Evolutionary conservation across 2,329 filamentous ascomycete species (phyloP), one percentile per base, ranked within the genome.

Genomic region (Scortechinia acanthostroma): DNA sequence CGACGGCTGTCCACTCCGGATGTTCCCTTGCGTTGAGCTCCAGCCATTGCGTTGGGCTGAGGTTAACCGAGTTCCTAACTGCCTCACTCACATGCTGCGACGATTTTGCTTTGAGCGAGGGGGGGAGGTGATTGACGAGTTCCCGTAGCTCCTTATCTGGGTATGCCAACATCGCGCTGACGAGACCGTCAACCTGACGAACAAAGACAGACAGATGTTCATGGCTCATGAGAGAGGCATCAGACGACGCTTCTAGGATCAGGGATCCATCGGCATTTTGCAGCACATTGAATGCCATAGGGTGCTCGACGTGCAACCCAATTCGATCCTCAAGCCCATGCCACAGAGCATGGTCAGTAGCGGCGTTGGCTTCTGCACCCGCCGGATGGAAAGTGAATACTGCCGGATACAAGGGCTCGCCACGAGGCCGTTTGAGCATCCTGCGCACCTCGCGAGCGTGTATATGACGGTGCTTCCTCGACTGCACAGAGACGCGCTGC

Each of bases 1-100:
- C 78, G 10, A 83, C 67, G 1, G 80, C 80, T 22, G 67, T 55
- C 46, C 67, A 73, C 3, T 73, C 57, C 1, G 80, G 77, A 43
- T 66, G 53, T 3, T 63, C 51, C 4, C 43, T 16, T 2, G 73
- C 72, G 22, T 70, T 69, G 2, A 57, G 47, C 53, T 83, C 74
- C 3, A 55, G 37, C 14, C 44, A 43, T 2, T 48, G 45, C 0
- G 53, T 47, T 20, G 62, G 63, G 23, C 53, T 53, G 3, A 45
- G 43, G 13, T 45, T 47, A 21, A 52, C 47, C 1, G 49, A 52
- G 14, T 52, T 47, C n/a, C 43, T 47, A n/a, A 40, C 35, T 6
- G 6, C 35, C 17, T 40, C 10, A 6, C 13, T 40, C 10, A 19
- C 10, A 6, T 6, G 6, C 17, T 10, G 35, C 13, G 6, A 6